A percentile compares a stretch with the other conserved stretches of the same genome.
Conservation (phyloP, 108 stramenopile genomes). For the Cyclotella atomus region DNA sequence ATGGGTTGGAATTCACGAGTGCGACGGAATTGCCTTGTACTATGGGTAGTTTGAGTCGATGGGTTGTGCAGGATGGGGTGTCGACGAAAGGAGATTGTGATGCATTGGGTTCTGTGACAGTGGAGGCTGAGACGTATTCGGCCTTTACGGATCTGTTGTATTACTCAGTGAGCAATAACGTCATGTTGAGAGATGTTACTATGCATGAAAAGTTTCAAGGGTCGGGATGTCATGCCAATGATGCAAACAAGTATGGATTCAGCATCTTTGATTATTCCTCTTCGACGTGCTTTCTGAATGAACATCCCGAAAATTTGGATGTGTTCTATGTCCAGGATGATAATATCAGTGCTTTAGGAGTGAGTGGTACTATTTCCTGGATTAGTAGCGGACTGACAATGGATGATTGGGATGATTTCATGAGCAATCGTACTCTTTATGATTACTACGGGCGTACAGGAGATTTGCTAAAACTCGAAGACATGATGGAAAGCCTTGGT, state of each 20-base stretch:
- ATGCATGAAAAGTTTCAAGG: slow-evolving; percentile 24
- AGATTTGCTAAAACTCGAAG: not conserved
- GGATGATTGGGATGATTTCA: slow-evolving; percentile 4
- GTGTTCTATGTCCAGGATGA: slow-evolving; percentile 12
- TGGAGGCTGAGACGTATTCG: not conserved
- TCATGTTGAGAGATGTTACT: slow-evolving; percentile 1
- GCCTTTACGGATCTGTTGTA: slow-evolving; percentile 18
- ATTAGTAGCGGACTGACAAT: not conserved
- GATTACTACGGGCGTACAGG: not conserved
- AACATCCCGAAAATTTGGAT: slow-evolving; percentile 9
- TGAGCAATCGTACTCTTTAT: not conserved
- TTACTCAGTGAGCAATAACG: slow-evolving; percentile 13
- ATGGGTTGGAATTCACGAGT: slow-evolving; percentile 10
- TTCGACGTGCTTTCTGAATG: slow-evolving; percentile 14
- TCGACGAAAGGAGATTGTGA: slow-evolving; percentile 4
- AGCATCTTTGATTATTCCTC: not conserved
- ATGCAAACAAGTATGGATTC: slow-evolving; percentile 15
- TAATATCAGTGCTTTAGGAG: not conserved
- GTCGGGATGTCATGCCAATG: slow-evolving; percentile 1
- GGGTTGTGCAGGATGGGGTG: slow-evolving; percentile 3
- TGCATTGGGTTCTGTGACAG: not conserved
- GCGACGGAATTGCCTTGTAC: slow-evolving; percentile 2
- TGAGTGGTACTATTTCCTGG: not conserved
- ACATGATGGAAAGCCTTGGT: not conserved
- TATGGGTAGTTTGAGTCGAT: slow-evolving; percentile 5